Percentiles rank a stretch among this genome's conserved stretches.
Conservation (phyloP, 805 yeast species). For the Monosporozyma yasuniensis region DNA sequence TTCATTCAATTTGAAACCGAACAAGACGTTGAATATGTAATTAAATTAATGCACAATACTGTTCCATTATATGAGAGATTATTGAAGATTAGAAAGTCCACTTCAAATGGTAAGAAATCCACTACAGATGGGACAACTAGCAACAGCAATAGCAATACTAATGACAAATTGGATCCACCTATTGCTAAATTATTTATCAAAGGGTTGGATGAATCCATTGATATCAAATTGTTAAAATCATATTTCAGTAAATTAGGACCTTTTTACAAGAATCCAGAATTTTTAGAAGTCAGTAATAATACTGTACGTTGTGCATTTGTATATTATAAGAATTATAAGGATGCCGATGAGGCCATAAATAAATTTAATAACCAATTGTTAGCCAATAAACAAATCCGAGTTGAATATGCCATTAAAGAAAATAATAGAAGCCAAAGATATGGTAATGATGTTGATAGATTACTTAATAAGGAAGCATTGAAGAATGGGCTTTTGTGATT, state of each 20-base stretch:
- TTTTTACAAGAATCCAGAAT: conserved; percentile 39
- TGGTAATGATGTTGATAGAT: conserved; percentile 73
- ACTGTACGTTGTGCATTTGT: conserved; percentile 54
- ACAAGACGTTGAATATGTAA: conserved; percentile 63
- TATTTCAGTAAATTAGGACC: conserved; percentile 59
- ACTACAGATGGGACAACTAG: conserved; percentile 7
- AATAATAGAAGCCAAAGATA: conserved; percentile 45
- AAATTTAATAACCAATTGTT: conserved; percentile 60
- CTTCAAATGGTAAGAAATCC: conserved; percentile 24
- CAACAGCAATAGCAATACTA: conserved; percentile 16
- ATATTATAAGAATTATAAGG: conserved; percentile 51
- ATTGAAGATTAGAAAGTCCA: conserved; percentile 40
- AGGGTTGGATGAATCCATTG: conserved; percentile 58
- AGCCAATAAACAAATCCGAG: conserved; percentile 51
- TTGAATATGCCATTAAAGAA: conserved; percentile 68
- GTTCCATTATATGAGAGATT: conserved; percentile 49
- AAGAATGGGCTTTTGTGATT: conserved; percentile 28
- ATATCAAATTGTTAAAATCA: conserved; percentile 43
- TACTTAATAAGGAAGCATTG: conserved; percentile 56
- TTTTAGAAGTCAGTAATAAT: conserved; percentile 26
- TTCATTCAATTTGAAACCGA: conserved; percentile 61
- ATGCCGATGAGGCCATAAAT: conserved; percentile 63
- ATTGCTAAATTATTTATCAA: conserved; percentile 68
- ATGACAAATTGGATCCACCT: conserved; percentile 29
- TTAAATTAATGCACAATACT: conserved; percentile 47